These are phyloP conservation scores for Fusarium zealandicum DNA, from an alignment of 2,329 filamentous ascomycete species.

Conservation along the genomic window DNA sequence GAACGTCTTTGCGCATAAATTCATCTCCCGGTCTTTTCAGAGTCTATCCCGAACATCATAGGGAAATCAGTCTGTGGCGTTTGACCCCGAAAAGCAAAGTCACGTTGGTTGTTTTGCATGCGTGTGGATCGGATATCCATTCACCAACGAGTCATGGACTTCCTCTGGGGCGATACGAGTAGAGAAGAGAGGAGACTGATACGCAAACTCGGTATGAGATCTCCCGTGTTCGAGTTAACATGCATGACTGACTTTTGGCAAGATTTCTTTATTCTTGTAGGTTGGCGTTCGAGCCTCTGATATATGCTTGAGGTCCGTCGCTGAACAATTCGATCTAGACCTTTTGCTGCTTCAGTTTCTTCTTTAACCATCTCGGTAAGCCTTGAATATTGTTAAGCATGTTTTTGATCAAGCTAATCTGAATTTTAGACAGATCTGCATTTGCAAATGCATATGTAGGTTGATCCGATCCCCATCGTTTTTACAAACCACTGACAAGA, in stretches of 20 bases:
- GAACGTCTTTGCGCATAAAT: too few relatives aligned
- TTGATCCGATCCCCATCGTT: rapidly evolving
- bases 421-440: constrained; percentile 12
- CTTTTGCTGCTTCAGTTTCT: constrained; percentile 29
- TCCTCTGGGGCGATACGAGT: constrained; percentile 28
- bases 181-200: constrained; percentile 31
- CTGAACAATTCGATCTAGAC: not conserved
- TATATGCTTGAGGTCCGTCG: rapidly evolving
- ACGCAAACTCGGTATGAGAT: constrained; percentile 16
- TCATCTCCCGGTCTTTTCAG: too few relatives aligned
- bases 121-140: not conserved
- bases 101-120: too few relatives aligned
- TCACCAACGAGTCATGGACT: constrained; percentile 1
- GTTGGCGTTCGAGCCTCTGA: not conserved
- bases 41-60: too few relatives aligned
- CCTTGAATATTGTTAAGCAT: rapidly evolving
- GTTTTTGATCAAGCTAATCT: not conserved
- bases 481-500: not conserved
- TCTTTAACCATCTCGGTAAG: constrained; percentile 27
- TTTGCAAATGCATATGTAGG: constrained; percentile 32
- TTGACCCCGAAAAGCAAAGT: too few relatives aligned
- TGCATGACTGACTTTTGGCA: rapidly evolving
- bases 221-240: rapidly evolving
- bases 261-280: constrained; percentile 47
- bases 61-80: not conserved